Evolutionary conservation across 2,329 filamentous ascomycete species (phyloP).

Genomic region (Trichoderma aggressivum): DNA sequence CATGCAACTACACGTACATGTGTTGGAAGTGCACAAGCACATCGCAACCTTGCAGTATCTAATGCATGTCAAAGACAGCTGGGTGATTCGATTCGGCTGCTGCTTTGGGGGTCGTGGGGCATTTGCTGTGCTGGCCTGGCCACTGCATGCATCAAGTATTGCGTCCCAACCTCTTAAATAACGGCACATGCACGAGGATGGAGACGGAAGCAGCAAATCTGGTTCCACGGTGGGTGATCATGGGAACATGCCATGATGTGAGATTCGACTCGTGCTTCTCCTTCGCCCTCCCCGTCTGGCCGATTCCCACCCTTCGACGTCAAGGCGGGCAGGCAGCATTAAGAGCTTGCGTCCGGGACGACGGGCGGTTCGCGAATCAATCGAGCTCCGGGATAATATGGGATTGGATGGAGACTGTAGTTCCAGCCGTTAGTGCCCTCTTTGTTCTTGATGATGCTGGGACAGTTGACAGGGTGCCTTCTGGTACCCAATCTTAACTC

Average conservation of each 20-base stretch:
- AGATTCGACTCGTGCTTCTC: neutral
- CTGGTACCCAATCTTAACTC: neutral
- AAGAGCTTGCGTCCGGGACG: conserved; percentile 10
- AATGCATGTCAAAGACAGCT: conserved; percentile 10
- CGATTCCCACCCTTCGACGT: neutral
- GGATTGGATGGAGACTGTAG: neutral
- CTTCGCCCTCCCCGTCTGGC: neutral
- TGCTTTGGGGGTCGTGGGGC: conserved; percentile 7
- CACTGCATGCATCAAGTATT: neutral
- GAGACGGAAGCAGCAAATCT: conserved; percentile 2
- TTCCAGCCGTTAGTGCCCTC: neutral
- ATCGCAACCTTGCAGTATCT: neutral
- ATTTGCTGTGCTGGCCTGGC: conserved; percentile 4
- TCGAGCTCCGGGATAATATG: neutral
- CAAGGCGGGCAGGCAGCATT: neutral
- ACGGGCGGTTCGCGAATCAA: conserved; percentile 14
- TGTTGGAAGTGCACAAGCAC: neutral
- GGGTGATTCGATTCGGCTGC: conserved; percentile 16
- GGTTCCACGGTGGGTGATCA: conserved; percentile 12
- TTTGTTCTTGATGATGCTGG: neutral
- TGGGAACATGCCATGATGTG: conserved; percentile 4
- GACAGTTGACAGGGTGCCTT: neutral
- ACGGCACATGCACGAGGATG: conserved; percentile 7
- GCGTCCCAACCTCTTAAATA: conserved; percentile 11
- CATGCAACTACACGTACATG: neutral